Conservation (phyloP, 2,329 filamentous ascomycete genomes). For the Aspergillus tamarii region DNA sequence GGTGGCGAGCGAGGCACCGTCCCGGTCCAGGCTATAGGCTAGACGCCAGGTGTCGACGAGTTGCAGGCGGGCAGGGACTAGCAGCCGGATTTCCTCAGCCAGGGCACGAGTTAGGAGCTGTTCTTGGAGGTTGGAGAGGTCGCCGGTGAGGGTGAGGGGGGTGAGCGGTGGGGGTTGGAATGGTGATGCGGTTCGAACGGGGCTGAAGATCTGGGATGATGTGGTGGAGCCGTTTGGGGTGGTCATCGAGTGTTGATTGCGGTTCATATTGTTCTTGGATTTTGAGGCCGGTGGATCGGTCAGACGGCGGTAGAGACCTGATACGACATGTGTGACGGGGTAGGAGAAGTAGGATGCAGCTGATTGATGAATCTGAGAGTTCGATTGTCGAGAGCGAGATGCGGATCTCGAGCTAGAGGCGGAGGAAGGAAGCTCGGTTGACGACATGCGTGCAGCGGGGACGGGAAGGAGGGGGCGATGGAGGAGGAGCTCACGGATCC, state of each 20-base stretch:
- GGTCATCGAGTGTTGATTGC: constrained; percentile 21
- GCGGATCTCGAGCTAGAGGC: constrained; percentile 13
- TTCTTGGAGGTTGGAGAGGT: constrained; percentile 62
- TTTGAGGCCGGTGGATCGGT: constrained; percentile 43
- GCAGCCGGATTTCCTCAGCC: constrained; percentile 89
- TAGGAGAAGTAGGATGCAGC: constrained; percentile 54
- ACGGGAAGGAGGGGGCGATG: neutral
- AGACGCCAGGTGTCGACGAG: constrained; percentile 85
- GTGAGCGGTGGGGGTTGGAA: constrained; percentile 89
- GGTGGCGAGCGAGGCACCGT: constrained; percentile 84
- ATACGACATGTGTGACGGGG: constrained; percentile 57
- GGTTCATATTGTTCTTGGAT: constrained; percentile 24
- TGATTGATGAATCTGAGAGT: constrained; percentile 36
- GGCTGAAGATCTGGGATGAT: constrained; percentile 42
- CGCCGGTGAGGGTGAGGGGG: constrained; percentile 65
- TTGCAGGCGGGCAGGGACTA: constrained; percentile 84
- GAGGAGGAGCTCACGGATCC: neutral
- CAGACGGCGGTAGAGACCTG: constrained; percentile 70
- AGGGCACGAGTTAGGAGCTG: constrained; percentile 70
- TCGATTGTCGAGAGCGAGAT: constrained; percentile 12
- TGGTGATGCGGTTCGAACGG: constrained; percentile 69
- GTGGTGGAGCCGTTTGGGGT: constrained; percentile 52
- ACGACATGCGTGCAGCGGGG: constrained; percentile 19
- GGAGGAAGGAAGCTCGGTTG: constrained; percentile 10
- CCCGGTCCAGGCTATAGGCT: constrained; percentile 86